Evolutionary conservation across 2,329 filamentous ascomycete genomes (phyloP).

Genomic region (Aspergillus tanneri): DNA sequence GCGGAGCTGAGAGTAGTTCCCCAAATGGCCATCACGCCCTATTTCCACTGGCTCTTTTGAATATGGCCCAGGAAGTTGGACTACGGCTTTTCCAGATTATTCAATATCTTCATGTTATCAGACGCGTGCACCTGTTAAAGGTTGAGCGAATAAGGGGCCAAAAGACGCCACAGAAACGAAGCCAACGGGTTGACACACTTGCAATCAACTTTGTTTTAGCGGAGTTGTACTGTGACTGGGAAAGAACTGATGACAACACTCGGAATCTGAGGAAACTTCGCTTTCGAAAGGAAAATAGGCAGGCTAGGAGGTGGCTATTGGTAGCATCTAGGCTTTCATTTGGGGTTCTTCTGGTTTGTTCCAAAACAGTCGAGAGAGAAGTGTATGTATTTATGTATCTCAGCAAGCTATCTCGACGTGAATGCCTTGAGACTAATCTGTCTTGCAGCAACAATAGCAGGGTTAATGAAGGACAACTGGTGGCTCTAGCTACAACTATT

Average conservation of each 20-base stretch:
- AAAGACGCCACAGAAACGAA: neutral
- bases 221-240: slow-evolving; percentile 2
- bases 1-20: neutral
- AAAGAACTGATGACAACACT: neutral
- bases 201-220: neutral
- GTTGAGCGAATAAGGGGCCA: neutral
- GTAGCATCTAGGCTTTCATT: slow-evolving; percentile 1
- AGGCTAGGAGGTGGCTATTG: slow-evolving; percentile 5
- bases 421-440: neutral
- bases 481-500: slow-evolving; percentile 1
- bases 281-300: slow-evolving; percentile 5
- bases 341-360: slow-evolving; percentile 2
- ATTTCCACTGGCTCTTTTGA: neutral
- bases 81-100: neutral
- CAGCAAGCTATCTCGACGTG: neutral
- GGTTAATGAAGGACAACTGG: slow-evolving; percentile 1
- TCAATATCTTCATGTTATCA: slow-evolving; percentile 3
- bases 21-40: neutral
- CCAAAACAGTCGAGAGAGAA: slow-evolving; percentile 1
- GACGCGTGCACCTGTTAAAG: neutral
- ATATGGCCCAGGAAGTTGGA: slow-evolving; percentile 1
- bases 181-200: neutral
- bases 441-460: slow-evolving; percentile 1
- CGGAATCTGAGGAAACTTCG: neutral
- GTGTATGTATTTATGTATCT: slow-evolving; percentile 2